Percentiles rank a stretch among this genome's conserved stretches.
Evolutionary conservation across 495 filamentous ascomycete genomes (phyloP).

Genomic region (Gamarada debralockiae): DNA sequence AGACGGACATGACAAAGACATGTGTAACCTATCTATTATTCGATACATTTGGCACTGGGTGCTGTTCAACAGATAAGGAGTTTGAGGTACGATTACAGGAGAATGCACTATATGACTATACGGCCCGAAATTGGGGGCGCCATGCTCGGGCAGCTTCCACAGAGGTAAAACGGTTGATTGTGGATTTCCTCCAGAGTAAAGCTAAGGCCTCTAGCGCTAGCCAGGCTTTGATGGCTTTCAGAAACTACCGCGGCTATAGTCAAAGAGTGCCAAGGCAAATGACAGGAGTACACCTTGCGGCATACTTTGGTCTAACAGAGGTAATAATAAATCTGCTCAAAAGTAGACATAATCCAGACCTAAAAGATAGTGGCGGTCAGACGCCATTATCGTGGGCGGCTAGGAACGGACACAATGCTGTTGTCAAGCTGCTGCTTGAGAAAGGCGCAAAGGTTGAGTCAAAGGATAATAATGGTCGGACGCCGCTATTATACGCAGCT

Average conservation of each 20-base stretch:
- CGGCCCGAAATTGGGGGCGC: conserved; percentile 25
- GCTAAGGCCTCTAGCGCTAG: not conserved
- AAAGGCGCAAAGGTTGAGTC: too few relatives aligned
- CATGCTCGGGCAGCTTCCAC: conserved; percentile 29
- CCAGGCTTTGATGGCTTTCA: not conserved
- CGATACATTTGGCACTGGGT: not conserved
- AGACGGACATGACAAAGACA: conserved; percentile 27
- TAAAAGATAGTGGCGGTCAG: not conserved
- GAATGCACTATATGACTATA: conserved; percentile 7
- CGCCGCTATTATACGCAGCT: too few relatives aligned
- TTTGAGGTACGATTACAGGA: conserved; percentile 25
- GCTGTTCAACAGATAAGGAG: conserved; percentile 13
- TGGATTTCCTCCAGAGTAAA: too few relatives aligned
- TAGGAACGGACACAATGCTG: too few relatives aligned
- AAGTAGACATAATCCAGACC: not conserved
- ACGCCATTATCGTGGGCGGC: not conserved
- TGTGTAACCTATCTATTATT: conserved; percentile 41
- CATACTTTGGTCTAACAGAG: not conserved
- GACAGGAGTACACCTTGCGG: too few relatives aligned
- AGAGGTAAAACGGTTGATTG: too few relatives aligned
- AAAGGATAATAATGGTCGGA: too few relatives aligned
- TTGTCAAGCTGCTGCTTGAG: too few relatives aligned
- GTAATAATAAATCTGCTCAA: not conserved
- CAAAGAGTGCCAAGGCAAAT: too few relatives aligned
- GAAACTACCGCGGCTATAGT: not conserved